Percentiles rank a stretch among this genome's conserved stretches.
These are phyloP conservation scores for Aspergillus candidus DNA, from an alignment of 2,329 filamentous ascomycete species.

Conservation along the genomic window DNA sequence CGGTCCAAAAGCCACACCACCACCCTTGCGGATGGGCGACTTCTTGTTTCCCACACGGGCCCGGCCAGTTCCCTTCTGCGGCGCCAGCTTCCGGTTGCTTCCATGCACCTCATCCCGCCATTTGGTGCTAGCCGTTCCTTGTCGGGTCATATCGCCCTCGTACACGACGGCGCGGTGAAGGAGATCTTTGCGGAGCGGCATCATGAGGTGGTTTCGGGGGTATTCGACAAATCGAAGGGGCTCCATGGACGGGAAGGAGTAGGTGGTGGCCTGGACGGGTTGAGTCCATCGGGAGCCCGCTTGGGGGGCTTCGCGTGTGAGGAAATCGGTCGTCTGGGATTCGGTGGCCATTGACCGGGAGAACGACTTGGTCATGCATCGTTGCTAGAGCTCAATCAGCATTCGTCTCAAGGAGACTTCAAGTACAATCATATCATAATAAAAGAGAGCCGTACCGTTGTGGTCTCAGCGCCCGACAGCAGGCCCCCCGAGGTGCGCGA, in stretches of 20 bases:
- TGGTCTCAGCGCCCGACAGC: conserved; percentile 28
- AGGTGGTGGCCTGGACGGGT: conserved; percentile 75
- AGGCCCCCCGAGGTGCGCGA: conserved; percentile 32
- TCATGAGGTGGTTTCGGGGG: conserved; percentile 72
- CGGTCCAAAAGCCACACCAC: conserved; percentile 85
- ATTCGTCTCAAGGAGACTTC: conserved; percentile 2
- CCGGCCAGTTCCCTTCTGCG: conserved; percentile 78
- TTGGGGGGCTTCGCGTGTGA: conserved; percentile 22
- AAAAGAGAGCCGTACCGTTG: conserved; percentile 26
- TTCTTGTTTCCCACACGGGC: conserved; percentile 77
- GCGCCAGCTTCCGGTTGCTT: conserved; percentile 71
- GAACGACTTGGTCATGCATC: conserved; percentile 31
- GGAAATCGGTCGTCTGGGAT: conserved; percentile 26
- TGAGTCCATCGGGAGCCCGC: conserved; percentile 33
- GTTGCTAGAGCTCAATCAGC: conserved; percentile 32
- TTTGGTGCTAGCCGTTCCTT: conserved; percentile 79
- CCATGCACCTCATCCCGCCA: conserved; percentile 78
- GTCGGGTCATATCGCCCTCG: conserved; percentile 82
- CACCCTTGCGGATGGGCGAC: conserved; percentile 74
- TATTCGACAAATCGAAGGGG: conserved; percentile 72
- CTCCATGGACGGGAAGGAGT: conserved; percentile 84
- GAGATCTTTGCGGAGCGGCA: conserved; percentile 84
- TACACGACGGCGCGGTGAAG: conserved; percentile 87
- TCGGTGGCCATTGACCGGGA: conserved; percentile 48
- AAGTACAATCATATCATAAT: not conserved